Base-by-base conservation (phyloP, 305 asterid species). In the Lippia alba region DNA sequence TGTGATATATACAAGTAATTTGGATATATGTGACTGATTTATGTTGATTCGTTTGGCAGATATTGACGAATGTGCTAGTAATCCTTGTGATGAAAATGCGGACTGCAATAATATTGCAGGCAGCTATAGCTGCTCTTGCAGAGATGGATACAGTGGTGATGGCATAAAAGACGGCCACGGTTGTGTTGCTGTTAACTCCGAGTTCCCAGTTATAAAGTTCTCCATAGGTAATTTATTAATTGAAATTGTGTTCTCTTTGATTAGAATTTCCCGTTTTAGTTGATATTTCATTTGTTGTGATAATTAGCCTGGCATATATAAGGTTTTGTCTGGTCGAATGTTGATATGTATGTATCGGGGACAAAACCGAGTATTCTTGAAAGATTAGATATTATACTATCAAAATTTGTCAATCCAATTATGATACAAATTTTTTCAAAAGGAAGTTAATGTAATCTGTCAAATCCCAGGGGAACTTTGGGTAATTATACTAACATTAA, bases 51-150 rank as follows among this genome's bases (percentile, higher is more conserved):
- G 49, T 58, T 15, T 56, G 50, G 56, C 70, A 84, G 94, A 88
- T 72, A 78, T 82, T 40, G 64, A 88, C 41, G 94, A 85, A 69
- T 87, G 94, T 56, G 44, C 16, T 24, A 70, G 30, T 4, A 69
- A 46, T 58, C 84, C 81, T 3, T 80, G 81, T 18, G 56, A 50
- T 45, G 84, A 66, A 56, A 54, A 80, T 30, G 79, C 63, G 15
- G 53, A 66, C 11, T 82, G 86, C 53, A 58, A 19, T 0, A 82
- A 82, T 18, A 55, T 46, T 9, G 61, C 41, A 0, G 82, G 87
- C 5, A 66, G 61, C 40, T 79, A 51, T 54, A 74, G 4, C 18
- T 82, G 87, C 48, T 24, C 72, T 24, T 82, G 87, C 62, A 20
- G 11, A 18, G 18, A 60, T 1, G 84, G 82, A 60, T 82, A 54